Evolutionary conservation across 2,329 filamentous ascomycete species (phyloP).

Genomic region (Monilinia fructicola): DNA sequence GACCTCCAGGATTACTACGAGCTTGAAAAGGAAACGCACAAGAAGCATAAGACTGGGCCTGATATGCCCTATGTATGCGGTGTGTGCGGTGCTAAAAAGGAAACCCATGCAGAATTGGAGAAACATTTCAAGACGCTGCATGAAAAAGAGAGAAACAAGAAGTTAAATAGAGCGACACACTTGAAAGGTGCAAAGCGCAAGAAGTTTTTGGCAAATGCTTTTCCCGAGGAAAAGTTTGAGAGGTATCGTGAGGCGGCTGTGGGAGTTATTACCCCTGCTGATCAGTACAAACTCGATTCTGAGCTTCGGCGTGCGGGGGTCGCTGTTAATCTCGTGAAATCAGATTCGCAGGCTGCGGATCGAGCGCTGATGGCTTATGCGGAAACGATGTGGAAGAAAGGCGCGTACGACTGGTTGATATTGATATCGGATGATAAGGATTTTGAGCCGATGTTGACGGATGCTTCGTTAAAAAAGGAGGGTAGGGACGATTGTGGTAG

Average conservation of each 20-base stretch:
- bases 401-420: background rate
- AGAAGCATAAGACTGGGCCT: background rate
- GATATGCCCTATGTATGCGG: slow-evolving; percentile 3
- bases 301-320: slow-evolving; percentile 7
- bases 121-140: background rate
- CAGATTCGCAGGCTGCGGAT: background rate
- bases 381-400: background rate
- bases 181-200: background rate
- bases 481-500: background rate
- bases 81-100: background rate
- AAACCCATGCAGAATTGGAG: background rate
- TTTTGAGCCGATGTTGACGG: background rate
- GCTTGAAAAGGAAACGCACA: background rate
- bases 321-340: background rate
- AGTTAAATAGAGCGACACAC: too few species aligned
- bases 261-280: background rate
- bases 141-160: background rate
- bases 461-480: background rate
- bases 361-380: background rate
- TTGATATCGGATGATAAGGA: slow-evolving; percentile 10
- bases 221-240: background rate
- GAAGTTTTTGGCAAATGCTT: background rate
- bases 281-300: slow-evolving; percentile 2
- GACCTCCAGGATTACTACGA: background rate
- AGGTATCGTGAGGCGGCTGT: slow-evolving; percentile 1